Base-by-base conservation (phyloP, 2,329 filamentous ascomycete species). In the Clathrospora elynae region DNA sequence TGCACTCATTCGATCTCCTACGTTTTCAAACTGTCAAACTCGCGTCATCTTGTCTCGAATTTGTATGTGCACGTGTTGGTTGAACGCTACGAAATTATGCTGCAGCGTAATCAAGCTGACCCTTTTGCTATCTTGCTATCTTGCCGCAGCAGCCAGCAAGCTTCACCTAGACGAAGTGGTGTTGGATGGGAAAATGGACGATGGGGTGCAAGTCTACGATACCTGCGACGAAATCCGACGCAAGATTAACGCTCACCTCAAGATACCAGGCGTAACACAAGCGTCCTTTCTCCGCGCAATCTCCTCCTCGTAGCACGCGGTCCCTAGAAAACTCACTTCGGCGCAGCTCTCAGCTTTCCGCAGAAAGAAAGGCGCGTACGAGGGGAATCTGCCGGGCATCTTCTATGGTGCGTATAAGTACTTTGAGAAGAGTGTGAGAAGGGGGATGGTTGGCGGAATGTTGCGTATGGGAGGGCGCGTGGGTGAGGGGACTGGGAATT, bases 371-470 rank as follows among this genome's bases (percentile, higher is more conserved):
- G 80, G 79, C 0, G 43, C 72, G 0, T 67, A 64, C 7, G 68
- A 70, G 2, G 80, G 81, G 4, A 78, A 78, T 38, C 76, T 73
- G 2, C 77, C 68, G 37, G 51, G 54, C 6, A 67, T 77, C 1
- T 84, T 76, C 55, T 83, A 84, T 51, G 75, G 73, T 3, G 72
- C 70, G 0, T 84, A 83, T 55, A 73, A 81, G 13, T 82, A 76
- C 60, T 84, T 84, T 53, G 80, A 84, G 67, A 84, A 83, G 69
- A 10, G 22, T 24, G 20, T 14, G 17, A 5, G 30, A 13, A 12
- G n/a, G 30, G 18, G 18, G 16, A 28, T 22, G 10, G 10, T 10
- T 29, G 35, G 35, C 24, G 29, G 6, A 16, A 37, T 22, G 25
- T 14, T 22, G 25, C 34, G 12, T 34, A 26, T 26, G 20, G 28